Conservation (phyloP, 352 stramenopile genomes). For the Phytophthora capsici region DNA sequence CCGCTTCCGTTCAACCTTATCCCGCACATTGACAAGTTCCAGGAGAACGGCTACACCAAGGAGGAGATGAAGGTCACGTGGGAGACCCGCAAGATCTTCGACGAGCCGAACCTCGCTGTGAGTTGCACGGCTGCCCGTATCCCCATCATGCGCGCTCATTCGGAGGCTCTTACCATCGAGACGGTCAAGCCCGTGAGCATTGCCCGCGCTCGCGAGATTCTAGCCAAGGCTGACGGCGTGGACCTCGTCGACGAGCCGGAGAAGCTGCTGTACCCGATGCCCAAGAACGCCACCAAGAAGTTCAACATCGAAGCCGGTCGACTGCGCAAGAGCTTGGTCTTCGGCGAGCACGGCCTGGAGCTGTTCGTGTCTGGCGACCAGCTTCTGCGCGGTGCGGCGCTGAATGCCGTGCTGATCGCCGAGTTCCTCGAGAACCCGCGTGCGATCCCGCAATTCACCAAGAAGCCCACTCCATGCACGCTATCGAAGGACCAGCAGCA, state of each 20-base stretch:
- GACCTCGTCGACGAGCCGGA: slow-evolving; percentile 93
- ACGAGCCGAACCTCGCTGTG: slow-evolving; percentile 77
- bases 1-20: slow-evolving; percentile 99
- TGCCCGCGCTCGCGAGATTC: slow-evolving; percentile 78
- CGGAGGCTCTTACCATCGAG: slow-evolving; percentile 96
- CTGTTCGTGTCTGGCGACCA: slow-evolving; percentile 98
- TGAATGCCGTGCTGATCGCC: slow-evolving; percentile 98
- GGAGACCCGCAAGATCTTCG: slow-evolving; percentile 99
- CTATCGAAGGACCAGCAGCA: slow-evolving; percentile 45
- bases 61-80: slow-evolving; percentile 99
- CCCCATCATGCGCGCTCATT: slow-evolving; percentile 97
- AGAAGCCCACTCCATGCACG: slow-evolving; percentile 52
- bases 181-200: slow-evolving; percentile 92
- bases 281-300: slow-evolving; percentile 96
- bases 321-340: slow-evolving; percentile 94
- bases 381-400: slow-evolving; percentile 95
- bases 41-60: slow-evolving; percentile 99
- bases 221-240: slow-evolving; percentile 92
- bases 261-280: slow-evolving; percentile 96
- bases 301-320: slow-evolving; percentile 98
- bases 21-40: slow-evolving; percentile 99
- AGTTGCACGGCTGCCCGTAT: slow-evolving; percentile 97
- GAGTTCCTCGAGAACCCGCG: slow-evolving; percentile 88
- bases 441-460: slow-evolving; percentile 66
- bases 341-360: slow-evolving; percentile 96